Evolutionary conservation across 352 stramenopile species (phyloP).

Genomic region (Vaucheria bursata): DNA sequence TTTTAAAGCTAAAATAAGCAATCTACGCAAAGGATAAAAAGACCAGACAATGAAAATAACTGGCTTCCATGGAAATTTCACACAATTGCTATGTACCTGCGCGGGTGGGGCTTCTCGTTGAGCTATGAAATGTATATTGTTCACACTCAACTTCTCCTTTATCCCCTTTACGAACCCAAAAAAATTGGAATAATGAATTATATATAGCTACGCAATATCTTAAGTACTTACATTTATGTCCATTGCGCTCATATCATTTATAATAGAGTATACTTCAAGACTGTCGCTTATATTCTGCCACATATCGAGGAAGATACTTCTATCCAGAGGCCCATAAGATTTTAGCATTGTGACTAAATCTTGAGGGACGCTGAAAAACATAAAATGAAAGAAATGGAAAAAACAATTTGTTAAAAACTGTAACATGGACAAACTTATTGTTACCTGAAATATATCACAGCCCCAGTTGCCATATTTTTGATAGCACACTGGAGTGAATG

Average conservation of each 20-base stretch:
- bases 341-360: slow-evolving; percentile 61
- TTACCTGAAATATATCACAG: slow-evolving; percentile 85
- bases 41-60: not conserved
- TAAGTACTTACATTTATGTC: slow-evolving; percentile 3
- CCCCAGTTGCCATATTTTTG: slow-evolving; percentile 86
- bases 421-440: not conserved
- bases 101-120: slow-evolving; percentile 66
- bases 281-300: slow-evolving; percentile 91
- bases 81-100: not conserved
- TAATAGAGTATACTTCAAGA: slow-evolving; percentile 83
- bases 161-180: slow-evolving; percentile 51
- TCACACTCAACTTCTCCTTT: slow-evolving; percentile 63
- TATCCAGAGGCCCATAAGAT: slow-evolving; percentile 71
- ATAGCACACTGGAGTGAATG: slow-evolving; percentile 86
- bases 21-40: not conserved
- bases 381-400: not conserved
- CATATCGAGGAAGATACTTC: slow-evolving; percentile 78
- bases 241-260: slow-evolving; percentile 54
- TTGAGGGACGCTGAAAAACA: not conserved
- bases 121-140: slow-evolving; percentile 87
- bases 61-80: not conserved
- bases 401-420: not conserved
- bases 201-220: not conserved
- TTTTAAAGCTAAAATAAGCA: slow-evolving; percentile 10
- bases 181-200: not conserved